phyloP scores from a whole-genome alignment of 106 monocot genomes.

The Triglochin maritima region DNA sequence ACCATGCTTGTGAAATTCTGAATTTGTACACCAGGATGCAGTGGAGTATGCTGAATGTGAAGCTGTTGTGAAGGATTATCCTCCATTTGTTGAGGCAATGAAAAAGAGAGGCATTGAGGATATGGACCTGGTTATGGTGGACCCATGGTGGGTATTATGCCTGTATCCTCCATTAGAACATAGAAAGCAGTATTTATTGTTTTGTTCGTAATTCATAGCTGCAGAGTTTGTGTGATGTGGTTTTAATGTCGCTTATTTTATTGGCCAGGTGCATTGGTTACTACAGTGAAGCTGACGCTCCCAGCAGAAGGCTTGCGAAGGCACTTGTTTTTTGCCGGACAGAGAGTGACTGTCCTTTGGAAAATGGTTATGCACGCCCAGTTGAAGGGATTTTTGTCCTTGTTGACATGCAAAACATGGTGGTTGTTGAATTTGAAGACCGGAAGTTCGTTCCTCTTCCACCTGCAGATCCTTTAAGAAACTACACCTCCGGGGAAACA shows the following conservation, averaged over 20 bases:
- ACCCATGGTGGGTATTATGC: conserved; percentile 62
- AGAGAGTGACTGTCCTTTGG: conserved; percentile 92
- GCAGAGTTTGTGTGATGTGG: background rate
- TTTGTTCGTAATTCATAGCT: background rate
- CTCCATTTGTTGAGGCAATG: conserved; percentile 94
- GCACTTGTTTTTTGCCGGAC: conserved; percentile 93
- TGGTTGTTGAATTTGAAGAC: conserved; percentile 86
- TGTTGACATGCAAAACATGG: conserved; percentile 88
- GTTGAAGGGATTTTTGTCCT: conserved; percentile 92
- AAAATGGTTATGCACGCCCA: conserved; percentile 97
- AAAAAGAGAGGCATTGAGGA: conserved; percentile 94
- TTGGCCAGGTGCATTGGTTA: conserved; percentile 89
- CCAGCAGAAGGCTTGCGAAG: conserved; percentile 81
- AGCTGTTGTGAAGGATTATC: conserved; percentile 79
- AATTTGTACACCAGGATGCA: conserved; percentile 58
- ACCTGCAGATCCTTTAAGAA: conserved; percentile 87
- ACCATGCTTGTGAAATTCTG: too few species aligned
- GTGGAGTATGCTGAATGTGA: conserved; percentile 98
- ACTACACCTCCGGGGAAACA: conserved; percentile 92
- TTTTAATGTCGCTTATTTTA: background rate
- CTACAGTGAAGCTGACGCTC: conserved; percentile 80
- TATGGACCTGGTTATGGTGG: conserved; percentile 99
- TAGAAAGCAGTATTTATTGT: background rate
- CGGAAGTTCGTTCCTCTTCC: conserved; percentile 82
- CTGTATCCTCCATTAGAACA: too few species aligned